phyloP scores from a whole-genome alignment of 148 eudicot species.

The Polygonum aviculare region DNA sequence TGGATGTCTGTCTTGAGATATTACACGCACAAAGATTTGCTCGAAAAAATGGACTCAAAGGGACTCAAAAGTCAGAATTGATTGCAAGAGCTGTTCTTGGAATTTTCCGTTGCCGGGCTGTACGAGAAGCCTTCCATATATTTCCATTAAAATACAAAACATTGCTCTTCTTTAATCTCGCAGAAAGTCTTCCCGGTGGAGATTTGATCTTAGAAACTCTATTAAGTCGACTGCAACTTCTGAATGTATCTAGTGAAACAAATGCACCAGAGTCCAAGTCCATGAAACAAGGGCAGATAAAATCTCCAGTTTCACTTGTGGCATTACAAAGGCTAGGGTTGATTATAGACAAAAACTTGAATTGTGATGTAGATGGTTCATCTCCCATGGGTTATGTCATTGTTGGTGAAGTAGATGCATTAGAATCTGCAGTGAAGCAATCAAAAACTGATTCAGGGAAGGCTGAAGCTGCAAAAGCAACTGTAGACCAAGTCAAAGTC shows the following conservation, averaged over 20 bases:
- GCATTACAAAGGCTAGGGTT: constrained; percentile 43
- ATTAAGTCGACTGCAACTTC: constrained; percentile 40
- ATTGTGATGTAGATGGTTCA: constrained; percentile 26
- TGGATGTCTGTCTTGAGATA: constrained; percentile 66
- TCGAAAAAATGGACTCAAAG: constrained; percentile 49
- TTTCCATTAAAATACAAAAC: constrained; percentile 58
- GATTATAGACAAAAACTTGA: constrained; percentile 22
- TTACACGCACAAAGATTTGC: constrained; percentile 54
- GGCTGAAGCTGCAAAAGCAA: constrained; percentile 79
- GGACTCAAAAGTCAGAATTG: constrained; percentile 59
- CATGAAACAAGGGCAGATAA: constrained; percentile 20
- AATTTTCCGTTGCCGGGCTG: constrained; percentile 68
- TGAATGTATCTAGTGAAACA: constrained; percentile 27
- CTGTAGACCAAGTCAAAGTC: constrained; percentile 81
- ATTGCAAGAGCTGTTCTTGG: constrained; percentile 71
- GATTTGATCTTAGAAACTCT: constrained; percentile 57
- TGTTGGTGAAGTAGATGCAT: constrained; percentile 55
- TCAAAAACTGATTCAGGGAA: constrained; percentile 51
- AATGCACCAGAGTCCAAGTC: constrained; percentile 26
- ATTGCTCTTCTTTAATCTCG: constrained; percentile 61
- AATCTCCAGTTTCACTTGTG: constrained; percentile 41
- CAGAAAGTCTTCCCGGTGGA: constrained; percentile 88
- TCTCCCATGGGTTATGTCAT: constrained; percentile 37
- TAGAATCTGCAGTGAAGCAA: constrained; percentile 60
- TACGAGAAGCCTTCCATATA: constrained; percentile 59